Conservation (phyloP, 2,329 filamentous ascomycete genomes). For the Lachnum nothofagi region DNA sequence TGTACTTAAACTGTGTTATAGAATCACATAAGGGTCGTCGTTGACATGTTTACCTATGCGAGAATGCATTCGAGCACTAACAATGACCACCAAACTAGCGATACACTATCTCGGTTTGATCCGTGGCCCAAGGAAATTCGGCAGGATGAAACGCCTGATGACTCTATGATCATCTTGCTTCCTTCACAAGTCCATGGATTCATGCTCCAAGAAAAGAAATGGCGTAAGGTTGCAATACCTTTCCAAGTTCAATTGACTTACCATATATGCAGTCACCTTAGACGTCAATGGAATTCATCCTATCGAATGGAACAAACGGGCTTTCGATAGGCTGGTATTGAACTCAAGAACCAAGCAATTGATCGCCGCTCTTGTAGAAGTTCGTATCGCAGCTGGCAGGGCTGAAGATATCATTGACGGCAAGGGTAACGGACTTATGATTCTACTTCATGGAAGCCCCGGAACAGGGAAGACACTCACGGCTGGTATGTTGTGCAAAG, state of each 20-base stretch:
- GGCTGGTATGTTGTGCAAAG: constrained; percentile 6
- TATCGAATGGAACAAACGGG: constrained; percentile 37
- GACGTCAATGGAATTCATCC: neutral
- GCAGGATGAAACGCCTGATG: no score
- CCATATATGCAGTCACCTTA: neutral
- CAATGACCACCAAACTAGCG: no score
- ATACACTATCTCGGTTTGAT: no score
- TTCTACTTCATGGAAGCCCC: constrained; percentile 24
- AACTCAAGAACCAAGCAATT: constrained; percentile 43
- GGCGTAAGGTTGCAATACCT: neutral
- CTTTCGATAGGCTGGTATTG: constrained; percentile 43
- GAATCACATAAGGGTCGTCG: neutral
- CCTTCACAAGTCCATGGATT: constrained; percentile 1
- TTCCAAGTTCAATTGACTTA: neutral
- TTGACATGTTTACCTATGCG: neutral
- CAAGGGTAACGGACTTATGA: constrained; percentile 41
- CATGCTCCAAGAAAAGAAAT: constrained; percentile 2
- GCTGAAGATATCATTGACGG: constrained; percentile 8
- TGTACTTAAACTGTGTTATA: neutral
- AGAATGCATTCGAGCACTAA: constrained; percentile 1
- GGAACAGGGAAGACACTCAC: constrained; percentile 22
- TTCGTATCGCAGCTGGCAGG: neutral
- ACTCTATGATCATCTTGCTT: neutral
- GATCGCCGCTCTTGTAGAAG: constrained; percentile 39
- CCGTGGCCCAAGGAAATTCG: no score